These are phyloP conservation scores for Asclepias syriaca DNA, from an alignment of 257 asterid species.

Conservation along the genomic window DNA sequence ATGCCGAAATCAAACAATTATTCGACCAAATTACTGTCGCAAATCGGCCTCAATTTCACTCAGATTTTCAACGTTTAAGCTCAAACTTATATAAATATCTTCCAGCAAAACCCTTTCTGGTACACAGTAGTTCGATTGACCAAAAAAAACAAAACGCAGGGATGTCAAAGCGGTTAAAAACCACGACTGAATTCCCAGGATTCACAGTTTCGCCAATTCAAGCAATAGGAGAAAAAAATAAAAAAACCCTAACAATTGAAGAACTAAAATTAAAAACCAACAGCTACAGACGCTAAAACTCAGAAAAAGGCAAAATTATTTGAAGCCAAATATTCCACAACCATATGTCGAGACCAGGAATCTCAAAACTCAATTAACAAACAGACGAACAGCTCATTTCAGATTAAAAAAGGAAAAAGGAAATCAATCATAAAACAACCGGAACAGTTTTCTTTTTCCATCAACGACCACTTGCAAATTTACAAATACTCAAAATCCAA, in stretches of 20 bases:
- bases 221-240: neutral
- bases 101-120: neutral
- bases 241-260: neutral
- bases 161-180: constrained; percentile 1
- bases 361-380: constrained; percentile 12
- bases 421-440: neutral
- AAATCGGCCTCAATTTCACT: neutral
- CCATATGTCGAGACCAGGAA: constrained; percentile 1
- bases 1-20: constrained; percentile 3
- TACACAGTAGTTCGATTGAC: neutral
- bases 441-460: neutral
- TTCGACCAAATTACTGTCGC: neutral
- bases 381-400: constrained; percentile 11
- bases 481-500: constrained; percentile 11
- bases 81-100: neutral
- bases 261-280: neutral
- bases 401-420: constrained; percentile 9
- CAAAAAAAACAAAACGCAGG: neutral
- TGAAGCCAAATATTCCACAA: neutral
- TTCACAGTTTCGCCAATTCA: constrained; percentile 6
- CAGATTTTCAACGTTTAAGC: constrained; percentile 1
- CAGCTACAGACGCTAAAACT: neutral
- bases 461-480: constrained; percentile 7
- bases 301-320: neutral
- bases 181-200: neutral